phyloP scores from a whole-genome alignment of 2,329 filamentous ascomycete genomes.

The Fusarium fujikuroi region DNA sequence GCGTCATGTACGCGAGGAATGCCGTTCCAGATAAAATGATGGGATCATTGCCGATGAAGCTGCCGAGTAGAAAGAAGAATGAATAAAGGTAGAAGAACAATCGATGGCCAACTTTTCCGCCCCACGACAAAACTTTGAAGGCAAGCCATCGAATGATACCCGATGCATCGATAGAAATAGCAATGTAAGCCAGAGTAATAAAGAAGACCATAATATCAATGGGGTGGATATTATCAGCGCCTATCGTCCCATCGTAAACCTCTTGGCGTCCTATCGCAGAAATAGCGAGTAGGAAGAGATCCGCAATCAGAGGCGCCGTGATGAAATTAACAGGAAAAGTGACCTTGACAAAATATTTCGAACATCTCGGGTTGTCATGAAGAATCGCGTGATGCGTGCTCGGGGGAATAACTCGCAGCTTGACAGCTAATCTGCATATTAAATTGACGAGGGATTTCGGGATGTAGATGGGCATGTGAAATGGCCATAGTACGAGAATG shows the following conservation, averaged over 20 bases:
- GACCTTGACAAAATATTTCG: conserved; percentile 59
- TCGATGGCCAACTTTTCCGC: conserved; percentile 72
- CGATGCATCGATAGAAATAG: conserved; percentile 80
- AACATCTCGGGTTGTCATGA: conserved; percentile 37
- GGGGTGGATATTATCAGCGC: conserved; percentile 72
- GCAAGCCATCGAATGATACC: conserved; percentile 77
- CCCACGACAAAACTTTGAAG: conserved; percentile 75
- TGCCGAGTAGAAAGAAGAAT: conserved; percentile 76
- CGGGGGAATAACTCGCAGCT: conserved; percentile 63
- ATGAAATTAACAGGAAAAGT: conserved; percentile 75
- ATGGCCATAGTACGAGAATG: conserved; percentile 75
- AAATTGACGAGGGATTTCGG: conserved; percentile 62
- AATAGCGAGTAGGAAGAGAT: conserved; percentile 77
- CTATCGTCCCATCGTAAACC: conserved; percentile 75
- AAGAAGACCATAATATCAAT: conserved; percentile 82
- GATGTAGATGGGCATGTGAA: conserved; percentile 70
- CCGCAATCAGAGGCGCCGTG: conserved; percentile 75
- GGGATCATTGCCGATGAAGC: conserved; percentile 79
- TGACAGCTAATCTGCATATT: conserved; percentile 50
- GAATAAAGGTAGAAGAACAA: conserved; percentile 79
- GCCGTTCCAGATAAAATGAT: conserved; percentile 80
- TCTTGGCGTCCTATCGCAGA: conserved; percentile 73
- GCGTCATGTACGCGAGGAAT: conserved; percentile 81
- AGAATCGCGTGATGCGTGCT: conserved; percentile 45
- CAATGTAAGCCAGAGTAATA: conserved; percentile 78